phyloP scores from a whole-genome alignment of 805 yeast genomes.

The Metschnikowia reukaufii region DNA sequence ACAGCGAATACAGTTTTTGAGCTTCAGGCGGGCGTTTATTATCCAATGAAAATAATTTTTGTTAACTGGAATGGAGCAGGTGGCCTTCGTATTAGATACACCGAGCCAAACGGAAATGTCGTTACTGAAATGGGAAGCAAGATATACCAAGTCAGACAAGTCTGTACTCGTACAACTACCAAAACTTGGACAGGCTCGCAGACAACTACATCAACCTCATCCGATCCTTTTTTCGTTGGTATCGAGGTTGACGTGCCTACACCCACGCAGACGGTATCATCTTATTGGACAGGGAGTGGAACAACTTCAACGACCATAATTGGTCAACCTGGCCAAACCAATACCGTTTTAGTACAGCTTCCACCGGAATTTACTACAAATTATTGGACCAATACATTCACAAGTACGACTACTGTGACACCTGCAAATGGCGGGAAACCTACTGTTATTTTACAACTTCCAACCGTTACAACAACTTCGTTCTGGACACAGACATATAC shows the following conservation, averaged over 20 bases:
- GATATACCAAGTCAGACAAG: neutral
- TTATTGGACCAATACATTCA: neutral
- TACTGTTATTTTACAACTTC: conserved; percentile 16
- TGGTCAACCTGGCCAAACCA: conserved; percentile 12
- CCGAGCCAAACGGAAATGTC: conserved; percentile 1
- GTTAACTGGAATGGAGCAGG: conserved; percentile 9
- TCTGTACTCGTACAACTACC: conserved; percentile 5
- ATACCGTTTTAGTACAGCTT: conserved; percentile 17
- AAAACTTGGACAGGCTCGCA: conserved; percentile 6
- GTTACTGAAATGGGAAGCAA: conserved; percentile 4
- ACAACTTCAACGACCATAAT: conserved; percentile 9
- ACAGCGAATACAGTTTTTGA: conserved; percentile 2
- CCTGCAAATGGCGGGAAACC: conserved; percentile 1
- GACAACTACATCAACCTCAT: neutral
- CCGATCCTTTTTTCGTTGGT: conserved; percentile 10
- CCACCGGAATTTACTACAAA: conserved; percentile 11
- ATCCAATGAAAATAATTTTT: conserved; percentile 8
- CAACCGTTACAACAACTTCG: conserved; percentile 10
- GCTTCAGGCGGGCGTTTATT: conserved; percentile 8
- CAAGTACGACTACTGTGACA: conserved; percentile 1
- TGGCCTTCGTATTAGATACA: conserved; percentile 3
- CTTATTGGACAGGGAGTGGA: conserved; percentile 16
- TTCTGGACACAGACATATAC: conserved; percentile 13
- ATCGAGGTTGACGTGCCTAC: conserved; percentile 19
- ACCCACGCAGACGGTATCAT: conserved; percentile 16